Evolutionary conservation across 495 filamentous ascomycete genomes (phyloP).

Genomic region (Neurospora pannonica): DNA sequence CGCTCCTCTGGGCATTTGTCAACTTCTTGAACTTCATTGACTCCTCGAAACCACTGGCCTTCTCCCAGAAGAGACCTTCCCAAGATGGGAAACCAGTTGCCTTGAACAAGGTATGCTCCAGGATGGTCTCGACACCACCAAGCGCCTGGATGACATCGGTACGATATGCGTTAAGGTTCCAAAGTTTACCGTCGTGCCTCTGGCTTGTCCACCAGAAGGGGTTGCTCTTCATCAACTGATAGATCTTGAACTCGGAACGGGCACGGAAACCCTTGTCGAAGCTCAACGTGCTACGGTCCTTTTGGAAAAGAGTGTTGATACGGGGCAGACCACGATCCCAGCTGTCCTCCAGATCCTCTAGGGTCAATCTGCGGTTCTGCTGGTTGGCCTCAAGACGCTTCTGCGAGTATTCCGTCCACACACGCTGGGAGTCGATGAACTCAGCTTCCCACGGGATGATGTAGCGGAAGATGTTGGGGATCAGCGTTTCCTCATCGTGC

Average conservation of each 20-base stretch:
- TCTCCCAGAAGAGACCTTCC: slow-evolving; percentile 99
- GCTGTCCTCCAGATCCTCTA: slow-evolving; percentile 97
- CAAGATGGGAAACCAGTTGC: slow-evolving; percentile 97
- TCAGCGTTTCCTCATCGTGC: slow-evolving; percentile 94
- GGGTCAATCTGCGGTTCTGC: slow-evolving; percentile 87
- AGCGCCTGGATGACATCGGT: slow-evolving; percentile 98
- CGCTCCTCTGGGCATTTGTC: slow-evolving; percentile 94
- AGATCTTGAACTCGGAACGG: slow-evolving; percentile 94
- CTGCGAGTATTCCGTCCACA: slow-evolving; percentile 99
- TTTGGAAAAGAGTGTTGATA: slow-evolving; percentile 99
- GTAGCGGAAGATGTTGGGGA: slow-evolving; percentile 98
- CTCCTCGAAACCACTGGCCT: slow-evolving; percentile 41
- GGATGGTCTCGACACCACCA: slow-evolving; percentile 98
- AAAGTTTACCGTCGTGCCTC: slow-evolving; percentile 94
- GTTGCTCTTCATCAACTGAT: slow-evolving; percentile 99
- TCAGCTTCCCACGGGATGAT: slow-evolving; percentile 99
- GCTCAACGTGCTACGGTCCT: slow-evolving; percentile 91
- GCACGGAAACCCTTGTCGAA: slow-evolving; percentile 99
- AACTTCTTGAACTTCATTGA: slow-evolving; percentile 98
- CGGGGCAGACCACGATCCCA: slow-evolving; percentile 98
- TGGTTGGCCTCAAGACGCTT: slow-evolving; percentile 96
- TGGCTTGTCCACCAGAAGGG: slow-evolving; percentile 99
- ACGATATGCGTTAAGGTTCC: slow-evolving; percentile 96
- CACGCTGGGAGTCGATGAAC: slow-evolving; percentile 96
- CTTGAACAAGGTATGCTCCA: slow-evolving; percentile 98